Conservation (phyloP, 1,284 basidiomycete species). For the Amylostereum areolatum region DNA sequence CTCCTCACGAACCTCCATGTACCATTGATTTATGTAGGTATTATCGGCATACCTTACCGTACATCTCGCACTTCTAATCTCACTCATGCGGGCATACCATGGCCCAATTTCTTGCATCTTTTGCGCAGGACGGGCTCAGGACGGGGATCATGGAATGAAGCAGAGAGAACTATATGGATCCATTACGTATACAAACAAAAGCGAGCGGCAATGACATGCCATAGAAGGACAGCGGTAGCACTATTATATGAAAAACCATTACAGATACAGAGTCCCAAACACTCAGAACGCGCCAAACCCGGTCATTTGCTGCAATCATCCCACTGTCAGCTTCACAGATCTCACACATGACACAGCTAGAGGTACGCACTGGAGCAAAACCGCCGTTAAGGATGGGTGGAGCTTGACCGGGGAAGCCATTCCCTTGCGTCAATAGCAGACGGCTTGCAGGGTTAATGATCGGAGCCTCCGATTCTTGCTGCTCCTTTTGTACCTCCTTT, state of each 20-base stretch:
- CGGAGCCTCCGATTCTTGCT: conserved; percentile 74
- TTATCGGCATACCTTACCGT: too few relatives aligned
- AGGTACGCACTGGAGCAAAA: conserved; percentile 37
- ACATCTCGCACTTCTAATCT: too few relatives aligned
- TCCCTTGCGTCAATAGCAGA: conserved; percentile 61
- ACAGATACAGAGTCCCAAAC: conserved; percentile 3
- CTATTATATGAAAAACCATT: conserved; percentile 7
- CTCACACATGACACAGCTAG: conserved; percentile 2
- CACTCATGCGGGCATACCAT: too few relatives aligned
- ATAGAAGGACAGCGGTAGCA: too few relatives aligned
- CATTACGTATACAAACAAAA: conserved; percentile 3
- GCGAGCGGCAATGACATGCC: conserved; percentile 5
- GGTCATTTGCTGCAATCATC: conserved; percentile 28
- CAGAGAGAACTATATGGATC: too few relatives aligned
- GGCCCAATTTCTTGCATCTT: too few relatives aligned
- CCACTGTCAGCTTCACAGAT: background rate
- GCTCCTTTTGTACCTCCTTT: conserved; percentile 83
- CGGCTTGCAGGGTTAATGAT: conserved; percentile 75
- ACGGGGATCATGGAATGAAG: too few relatives aligned
- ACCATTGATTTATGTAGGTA: too few relatives aligned
- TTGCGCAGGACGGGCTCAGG: too few relatives aligned
- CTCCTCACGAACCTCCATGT: too few relatives aligned
- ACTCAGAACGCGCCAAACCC: conserved; percentile 29
- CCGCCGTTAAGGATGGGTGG: conserved; percentile 41
- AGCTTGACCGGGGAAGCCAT: conserved; percentile 49